Base-by-base conservation (phyloP, 768 basidiomycete genomes). In the Leccinum imitatum region DNA sequence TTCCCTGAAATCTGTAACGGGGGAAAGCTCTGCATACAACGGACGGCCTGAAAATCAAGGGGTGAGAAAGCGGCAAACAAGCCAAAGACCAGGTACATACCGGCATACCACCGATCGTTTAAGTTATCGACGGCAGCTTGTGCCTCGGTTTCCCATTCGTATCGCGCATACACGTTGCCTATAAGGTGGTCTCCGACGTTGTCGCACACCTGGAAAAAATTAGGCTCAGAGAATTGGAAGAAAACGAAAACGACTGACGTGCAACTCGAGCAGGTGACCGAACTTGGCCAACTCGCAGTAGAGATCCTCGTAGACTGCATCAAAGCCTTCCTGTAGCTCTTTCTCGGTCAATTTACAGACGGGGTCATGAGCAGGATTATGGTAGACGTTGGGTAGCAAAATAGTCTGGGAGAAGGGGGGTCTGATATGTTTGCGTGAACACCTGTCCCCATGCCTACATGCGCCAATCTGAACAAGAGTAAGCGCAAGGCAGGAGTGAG, bases 101-200 rank as follows among this genome's bases (percentile, higher is more conserved):
- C 95, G 66, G 94, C 94, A 81, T 98, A 99, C 97, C 97, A 99
- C 33, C 96, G 86, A 68, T 96, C 90, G 68, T 98, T 98, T 64
- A 98, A 78, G 59, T 84, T 91, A 67, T 96, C 93, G 6, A 98
- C 93, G 3, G 96, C 96, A 31, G 87, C 79, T 69, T 94, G 90
- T 9, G 96, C 96, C 72, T 99, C 96, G 0, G 95, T 95, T 76
- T 99, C 96, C 95, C 94, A 97, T 70, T 99, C 96, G 70, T 92
- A 99, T 23, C 96, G 86, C 4, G 95, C 96, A 71, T 99, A 99
- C 2, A 99, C 96, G 67, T 98, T 97, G 23, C 95, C 95, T 68
- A 96, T 93, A 25, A 98, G 80, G 71, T 99, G 96, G 71, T 98
- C 97, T n/a, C 97, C 97, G 35, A 99, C 95, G 70, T 99, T 99